Evolutionary conservation across 2,329 filamentous ascomycete species (phyloP).

Genomic region (Epichloe sibirici): DNA sequence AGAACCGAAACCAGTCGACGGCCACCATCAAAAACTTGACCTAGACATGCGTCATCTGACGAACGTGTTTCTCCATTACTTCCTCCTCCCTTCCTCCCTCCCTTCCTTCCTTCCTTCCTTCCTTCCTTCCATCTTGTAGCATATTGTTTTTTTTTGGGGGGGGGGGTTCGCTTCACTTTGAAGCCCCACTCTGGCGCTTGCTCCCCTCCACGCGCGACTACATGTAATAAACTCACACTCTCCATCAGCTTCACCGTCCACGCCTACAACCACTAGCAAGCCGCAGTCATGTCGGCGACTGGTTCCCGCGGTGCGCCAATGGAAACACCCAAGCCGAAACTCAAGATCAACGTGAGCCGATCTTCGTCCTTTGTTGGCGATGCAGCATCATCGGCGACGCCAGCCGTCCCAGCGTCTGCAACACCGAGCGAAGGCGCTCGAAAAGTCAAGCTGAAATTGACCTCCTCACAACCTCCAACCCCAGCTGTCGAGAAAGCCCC

Average conservation of each 20-base stretch:
- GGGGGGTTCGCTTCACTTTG: background rate
- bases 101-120: too few species aligned
- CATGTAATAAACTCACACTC: too few species aligned
- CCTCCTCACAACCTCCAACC: constrained; percentile 25
- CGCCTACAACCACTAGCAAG: background rate
- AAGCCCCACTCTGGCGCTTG: background rate
- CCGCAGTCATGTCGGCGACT: background rate
- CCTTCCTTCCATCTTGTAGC: too few species aligned
- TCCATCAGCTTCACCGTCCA: background rate
- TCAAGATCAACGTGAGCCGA: constrained; percentile 28
- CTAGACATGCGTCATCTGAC: too few species aligned
- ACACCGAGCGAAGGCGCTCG: constrained; percentile 22
- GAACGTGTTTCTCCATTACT: too few species aligned
- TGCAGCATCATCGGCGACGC: constrained; percentile 10
- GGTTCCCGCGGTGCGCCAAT: constrained; percentile 12
- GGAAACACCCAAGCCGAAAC: constrained; percentile 23
- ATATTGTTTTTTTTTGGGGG: too few species aligned
- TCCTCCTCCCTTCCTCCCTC: too few species aligned
- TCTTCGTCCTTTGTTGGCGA: constrained; percentile 23
- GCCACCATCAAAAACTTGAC: too few species aligned
- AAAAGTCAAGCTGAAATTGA: constrained; percentile 31
- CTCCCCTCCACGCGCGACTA: background rate
- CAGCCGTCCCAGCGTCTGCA: constrained; percentile 5
- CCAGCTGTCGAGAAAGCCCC: constrained; percentile 15
- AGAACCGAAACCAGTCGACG: too few species aligned